Conservation (phyloP, 805 yeast species). For the Phaffomyces opuntiae region DNA sequence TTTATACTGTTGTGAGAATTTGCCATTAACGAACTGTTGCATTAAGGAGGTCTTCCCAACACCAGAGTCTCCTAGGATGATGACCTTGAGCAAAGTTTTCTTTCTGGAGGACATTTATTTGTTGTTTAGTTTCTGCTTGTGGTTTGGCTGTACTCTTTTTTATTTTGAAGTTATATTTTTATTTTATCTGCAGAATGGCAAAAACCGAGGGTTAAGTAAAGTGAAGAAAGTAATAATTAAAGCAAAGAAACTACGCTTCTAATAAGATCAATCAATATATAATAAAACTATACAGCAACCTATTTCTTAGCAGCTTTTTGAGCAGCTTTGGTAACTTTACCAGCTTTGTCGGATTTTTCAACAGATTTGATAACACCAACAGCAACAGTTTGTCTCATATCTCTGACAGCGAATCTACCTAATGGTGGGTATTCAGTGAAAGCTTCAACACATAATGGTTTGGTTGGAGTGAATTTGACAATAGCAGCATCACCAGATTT, state of each 20-base stretch:
- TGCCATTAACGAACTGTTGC: conserved; percentile 95
- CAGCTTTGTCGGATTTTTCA: conserved; percentile 78
- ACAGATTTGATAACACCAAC: conserved; percentile 98
- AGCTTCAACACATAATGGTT: conserved; percentile 95
- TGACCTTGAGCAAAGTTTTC: conserved; percentile 76
- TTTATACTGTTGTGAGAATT: conserved; percentile 91
- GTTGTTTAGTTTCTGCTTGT: neutral
- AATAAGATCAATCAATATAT: neutral
- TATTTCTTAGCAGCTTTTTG: conserved; percentile 25
- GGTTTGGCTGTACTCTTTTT: neutral
- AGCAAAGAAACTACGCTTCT: neutral
- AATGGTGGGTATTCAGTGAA: conserved; percentile 96
- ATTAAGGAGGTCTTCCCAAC: conserved; percentile 95
- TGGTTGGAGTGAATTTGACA: conserved; percentile 81
- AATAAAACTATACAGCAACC: conserved; percentile 2
- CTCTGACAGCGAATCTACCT: conserved; percentile 99
- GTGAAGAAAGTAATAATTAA: too few species aligned
- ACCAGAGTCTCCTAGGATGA: conserved; percentile 93
- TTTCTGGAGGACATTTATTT: conserved; percentile 38
- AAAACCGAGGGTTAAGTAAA: too few species aligned
- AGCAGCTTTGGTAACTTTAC: conserved; percentile 97
- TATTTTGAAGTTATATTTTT: too few species aligned
- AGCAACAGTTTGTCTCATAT: conserved; percentile 99
- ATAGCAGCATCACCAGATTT: conserved; percentile 97
- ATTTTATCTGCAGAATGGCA: too few species aligned